Evolutionary conservation across 495 filamentous ascomycete species (phyloP).

Genomic region (Glarea lozoyensis): DNA sequence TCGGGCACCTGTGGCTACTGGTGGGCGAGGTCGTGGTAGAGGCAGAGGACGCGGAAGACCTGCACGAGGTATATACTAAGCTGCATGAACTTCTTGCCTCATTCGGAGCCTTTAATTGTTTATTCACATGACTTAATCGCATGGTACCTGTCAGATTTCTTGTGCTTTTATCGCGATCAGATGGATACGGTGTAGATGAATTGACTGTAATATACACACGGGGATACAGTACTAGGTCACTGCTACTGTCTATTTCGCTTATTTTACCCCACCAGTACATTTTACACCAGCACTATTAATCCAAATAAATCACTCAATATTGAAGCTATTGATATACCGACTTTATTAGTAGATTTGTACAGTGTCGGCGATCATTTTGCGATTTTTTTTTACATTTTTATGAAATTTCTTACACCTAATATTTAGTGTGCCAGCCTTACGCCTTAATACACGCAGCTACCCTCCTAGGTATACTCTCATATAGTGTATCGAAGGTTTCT

Average conservation of each 20-base stretch:
- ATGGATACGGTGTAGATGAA: no score
- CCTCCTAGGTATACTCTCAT: conserved; percentile 11
- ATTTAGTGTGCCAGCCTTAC: conserved; percentile 19
- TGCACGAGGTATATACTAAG: neutral
- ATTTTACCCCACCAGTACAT: neutral
- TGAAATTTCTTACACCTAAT: conserved; percentile 11
- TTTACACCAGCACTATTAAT: neutral
- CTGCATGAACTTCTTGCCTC: no score
- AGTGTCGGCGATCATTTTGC: neutral
- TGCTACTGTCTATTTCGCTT: neutral
- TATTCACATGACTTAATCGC: no score
- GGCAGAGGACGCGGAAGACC: conserved; percentile 5
- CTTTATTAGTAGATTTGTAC: neutral
- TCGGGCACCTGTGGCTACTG: conserved; percentile 6
- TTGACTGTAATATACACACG: no score
- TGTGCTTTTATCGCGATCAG: no score
- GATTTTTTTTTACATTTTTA: neutral
- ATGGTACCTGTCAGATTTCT: no score
- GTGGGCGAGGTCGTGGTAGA: neutral
- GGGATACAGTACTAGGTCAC: neutral
- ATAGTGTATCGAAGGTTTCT: conserved; percentile 9
- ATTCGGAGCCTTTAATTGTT: neutral
- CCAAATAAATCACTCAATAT: neutral
- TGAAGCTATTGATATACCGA: neutral
- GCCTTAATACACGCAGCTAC: conserved; percentile 8